A percentile compares a stretch with the other conserved stretches of the same genome.
Evolutionary conservation across 1,284 basidiomycete species (phyloP).

Genomic region (Leccinum variabile): DNA sequence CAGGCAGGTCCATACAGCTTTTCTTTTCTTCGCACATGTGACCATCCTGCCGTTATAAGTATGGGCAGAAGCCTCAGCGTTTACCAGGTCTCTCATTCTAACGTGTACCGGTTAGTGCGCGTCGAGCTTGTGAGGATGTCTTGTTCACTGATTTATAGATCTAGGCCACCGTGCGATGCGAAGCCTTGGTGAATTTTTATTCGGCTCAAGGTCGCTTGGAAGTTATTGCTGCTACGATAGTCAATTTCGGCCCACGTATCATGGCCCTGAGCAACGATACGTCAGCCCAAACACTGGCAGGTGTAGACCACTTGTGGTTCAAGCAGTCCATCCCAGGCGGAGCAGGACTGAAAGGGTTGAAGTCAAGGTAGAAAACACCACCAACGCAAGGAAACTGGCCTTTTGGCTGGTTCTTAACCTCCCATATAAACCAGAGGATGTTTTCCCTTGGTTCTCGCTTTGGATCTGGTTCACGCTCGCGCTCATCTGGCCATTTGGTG

Average conservation of each 20-base stretch:
- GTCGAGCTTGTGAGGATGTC: neutral
- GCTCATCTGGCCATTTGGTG: conserved; percentile 20
- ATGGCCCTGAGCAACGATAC: conserved; percentile 23
- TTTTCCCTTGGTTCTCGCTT: conserved; percentile 16
- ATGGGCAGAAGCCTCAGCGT: neutral
- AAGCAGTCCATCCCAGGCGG: conserved; percentile 19
- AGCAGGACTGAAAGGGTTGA: neutral
- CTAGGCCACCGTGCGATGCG: conserved; percentile 3
- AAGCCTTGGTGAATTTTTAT: neutral
- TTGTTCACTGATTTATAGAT: conserved; percentile 1
- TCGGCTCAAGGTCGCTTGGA: neutral
- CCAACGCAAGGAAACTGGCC: conserved; percentile 18
- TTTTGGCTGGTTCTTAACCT: conserved; percentile 17
- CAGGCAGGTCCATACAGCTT: no score
- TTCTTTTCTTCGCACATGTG: neutral
- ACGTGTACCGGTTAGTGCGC: conserved; percentile 15
- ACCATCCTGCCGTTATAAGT: conserved; percentile 11
- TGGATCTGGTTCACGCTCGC: conserved; percentile 25
- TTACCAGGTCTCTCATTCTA: neutral
- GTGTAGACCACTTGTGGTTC: conserved; percentile 27
- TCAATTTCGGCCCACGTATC: conserved; percentile 21
- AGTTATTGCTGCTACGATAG: conserved; percentile 17
- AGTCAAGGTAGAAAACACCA: neutral
- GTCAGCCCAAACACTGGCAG: conserved; percentile 24
- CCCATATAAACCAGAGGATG: neutral